These are phyloP conservation scores for Blastocystis sp. DNA, from an alignment of 352 stramenopile genomes.

Conservation along the genomic window DNA sequence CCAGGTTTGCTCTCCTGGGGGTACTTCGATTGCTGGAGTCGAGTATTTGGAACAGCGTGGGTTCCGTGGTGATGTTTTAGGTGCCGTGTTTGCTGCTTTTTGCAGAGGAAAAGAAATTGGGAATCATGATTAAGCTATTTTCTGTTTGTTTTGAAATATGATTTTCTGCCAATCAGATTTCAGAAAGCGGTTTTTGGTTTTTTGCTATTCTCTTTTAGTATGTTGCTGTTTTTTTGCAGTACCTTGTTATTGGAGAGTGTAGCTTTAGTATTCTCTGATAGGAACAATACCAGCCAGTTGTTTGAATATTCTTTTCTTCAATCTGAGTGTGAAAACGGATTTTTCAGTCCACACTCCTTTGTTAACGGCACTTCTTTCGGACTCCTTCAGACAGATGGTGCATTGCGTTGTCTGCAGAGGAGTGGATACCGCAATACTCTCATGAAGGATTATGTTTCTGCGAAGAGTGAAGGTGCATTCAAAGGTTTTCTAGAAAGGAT, in stretches of 20 bases:
- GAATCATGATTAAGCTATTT: conserved; percentile 55
- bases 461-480: background rate
- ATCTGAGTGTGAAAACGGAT: conserved; percentile 9
- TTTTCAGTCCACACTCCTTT: background rate
- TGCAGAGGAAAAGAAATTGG: conserved; percentile 63
- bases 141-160: conserved; percentile 29
- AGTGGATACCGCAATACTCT: background rate
- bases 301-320: conserved; percentile 43
- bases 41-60: conserved; percentile 72
- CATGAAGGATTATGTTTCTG: background rate
- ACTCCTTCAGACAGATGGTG: background rate
- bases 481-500: background rate
- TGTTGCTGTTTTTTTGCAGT: background rate
- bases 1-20: conserved; percentile 70
- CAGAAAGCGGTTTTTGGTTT: too few relatives aligned
- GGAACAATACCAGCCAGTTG: conserved; percentile 25
- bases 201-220: background rate
- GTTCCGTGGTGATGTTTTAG: conserved; percentile 66
- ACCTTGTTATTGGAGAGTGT: background rate
- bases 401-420: background rate
- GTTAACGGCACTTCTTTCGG: background rate
- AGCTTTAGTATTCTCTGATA: background rate
- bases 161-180: conserved; percentile 33
- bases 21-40: conserved; percentile 77
- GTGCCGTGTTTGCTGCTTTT: conserved; percentile 65